Conservation (phyloP, 1,284 basidiomycete genomes). For the Austroboletus niveus region DNA sequence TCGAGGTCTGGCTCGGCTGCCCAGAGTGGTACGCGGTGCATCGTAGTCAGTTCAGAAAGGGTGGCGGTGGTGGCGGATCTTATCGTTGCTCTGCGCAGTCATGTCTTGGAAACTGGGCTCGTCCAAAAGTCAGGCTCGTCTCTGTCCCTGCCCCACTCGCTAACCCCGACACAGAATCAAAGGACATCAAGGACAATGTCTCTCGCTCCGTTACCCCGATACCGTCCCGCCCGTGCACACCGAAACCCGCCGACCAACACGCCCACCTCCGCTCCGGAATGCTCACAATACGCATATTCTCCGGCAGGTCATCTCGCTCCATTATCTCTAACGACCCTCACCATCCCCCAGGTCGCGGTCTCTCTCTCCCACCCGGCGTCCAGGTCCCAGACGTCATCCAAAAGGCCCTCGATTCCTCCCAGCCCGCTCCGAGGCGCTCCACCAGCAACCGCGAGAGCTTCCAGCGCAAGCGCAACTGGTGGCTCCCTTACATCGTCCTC, state of each 20-base stretch:
- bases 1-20: constrained; percentile 71
- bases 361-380: constrained; percentile 71
- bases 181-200: constrained; percentile 67
- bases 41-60: too few relatives aligned
- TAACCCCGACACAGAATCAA: constrained; percentile 46
- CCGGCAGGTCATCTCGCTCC: too few relatives aligned
- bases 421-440: constrained; percentile 50
- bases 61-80: too few relatives aligned
- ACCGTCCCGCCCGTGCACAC: constrained; percentile 68
- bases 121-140: constrained; percentile 43
- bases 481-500: constrained; percentile 95
- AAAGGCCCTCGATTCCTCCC: constrained; percentile 66
- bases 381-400: constrained; percentile 85
- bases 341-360: constrained; percentile 58
- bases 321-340: too few relatives aligned
- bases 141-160: constrained; percentile 3
- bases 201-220: constrained; percentile 76
- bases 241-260: constrained; percentile 51
- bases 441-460: constrained; percentile 80
- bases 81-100: too few relatives aligned
- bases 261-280: constrained; percentile 76
- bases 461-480: constrained; percentile 91
- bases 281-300: constrained; percentile 86
- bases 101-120: constrained; percentile 47
- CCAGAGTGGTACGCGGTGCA: constrained; percentile 65